phyloP scores from a whole-genome alignment of 352 stramenopile species.

The Peronospora destructor region DNA sequence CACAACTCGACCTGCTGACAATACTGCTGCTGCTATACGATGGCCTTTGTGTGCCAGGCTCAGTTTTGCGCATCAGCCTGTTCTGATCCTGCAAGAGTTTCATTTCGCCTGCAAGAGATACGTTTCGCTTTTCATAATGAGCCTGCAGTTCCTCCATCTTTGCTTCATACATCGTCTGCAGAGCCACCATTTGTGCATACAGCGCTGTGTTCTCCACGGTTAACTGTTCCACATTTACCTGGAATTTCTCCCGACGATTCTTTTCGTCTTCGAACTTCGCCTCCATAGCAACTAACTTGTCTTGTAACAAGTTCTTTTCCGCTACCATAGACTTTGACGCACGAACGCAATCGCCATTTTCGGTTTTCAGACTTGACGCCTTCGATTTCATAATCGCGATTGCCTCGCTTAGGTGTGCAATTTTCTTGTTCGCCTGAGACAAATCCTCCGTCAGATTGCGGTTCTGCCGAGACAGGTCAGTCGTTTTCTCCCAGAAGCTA shows the following conservation, averaged over 20 bases:
- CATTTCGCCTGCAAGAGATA: constrained; percentile 65
- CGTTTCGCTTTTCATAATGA: constrained; percentile 65
- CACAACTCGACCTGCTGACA: constrained; percentile 2
- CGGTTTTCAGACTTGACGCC: constrained; percentile 37
- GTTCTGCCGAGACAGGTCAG: constrained; percentile 76
- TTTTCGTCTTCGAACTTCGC: constrained; percentile 78
- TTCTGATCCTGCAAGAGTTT: constrained; percentile 72
- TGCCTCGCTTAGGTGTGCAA: constrained; percentile 59
- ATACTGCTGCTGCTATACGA: constrained; percentile 7
- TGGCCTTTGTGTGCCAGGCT: constrained; percentile 19
- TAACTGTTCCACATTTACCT: constrained; percentile 81
- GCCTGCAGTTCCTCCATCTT: constrained; percentile 76
- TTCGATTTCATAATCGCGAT: constrained; percentile 56
- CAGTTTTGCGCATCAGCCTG: constrained; percentile 50
- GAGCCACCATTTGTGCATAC: constrained; percentile 81
- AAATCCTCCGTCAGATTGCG: constrained; percentile 66
- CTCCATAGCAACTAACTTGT: constrained; percentile 58
- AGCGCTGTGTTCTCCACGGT: constrained; percentile 80
- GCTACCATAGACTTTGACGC: constrained; percentile 59
- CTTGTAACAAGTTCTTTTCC: constrained; percentile 67
- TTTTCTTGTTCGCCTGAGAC: constrained; percentile 49
- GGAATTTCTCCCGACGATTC: constrained; percentile 72
- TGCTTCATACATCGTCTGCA: constrained; percentile 74
- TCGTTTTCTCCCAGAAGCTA: constrained; percentile 85
- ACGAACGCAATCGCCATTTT: constrained; percentile 52